phyloP scores from a whole-genome alignment of 441 rosid species.

The Lepidium campestre region DNA sequence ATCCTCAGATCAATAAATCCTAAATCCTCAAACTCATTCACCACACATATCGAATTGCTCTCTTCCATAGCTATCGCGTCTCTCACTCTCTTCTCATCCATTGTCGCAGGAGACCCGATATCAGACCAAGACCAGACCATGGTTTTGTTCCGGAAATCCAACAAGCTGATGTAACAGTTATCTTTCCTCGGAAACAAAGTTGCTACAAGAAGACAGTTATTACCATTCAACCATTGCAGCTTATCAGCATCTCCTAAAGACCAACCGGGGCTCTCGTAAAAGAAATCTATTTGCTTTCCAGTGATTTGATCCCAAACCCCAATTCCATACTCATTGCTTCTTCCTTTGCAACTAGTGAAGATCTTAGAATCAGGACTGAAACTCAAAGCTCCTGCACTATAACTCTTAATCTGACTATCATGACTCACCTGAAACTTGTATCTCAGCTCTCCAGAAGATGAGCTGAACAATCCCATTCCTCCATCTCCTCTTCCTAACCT shows the following conservation, averaged over 20 bases:
- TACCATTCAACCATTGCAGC: constrained; percentile 72
- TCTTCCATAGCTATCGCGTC: constrained; percentile 94
- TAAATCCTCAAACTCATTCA: constrained; percentile 88
- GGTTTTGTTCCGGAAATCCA: constrained; percentile 74
- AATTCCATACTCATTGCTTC: constrained; percentile 88
- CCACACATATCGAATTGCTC: constrained; percentile 72
- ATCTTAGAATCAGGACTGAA: constrained; percentile 59
- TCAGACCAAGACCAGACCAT: constrained; percentile 99
- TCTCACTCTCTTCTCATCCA: constrained; percentile 83
- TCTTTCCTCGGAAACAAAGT: constrained; percentile 93
- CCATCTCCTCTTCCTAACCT: constrained; percentile 81
- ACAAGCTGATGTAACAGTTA: constrained; percentile 83
- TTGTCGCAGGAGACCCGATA: constrained; percentile 39
- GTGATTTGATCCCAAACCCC: constrained; percentile 97
- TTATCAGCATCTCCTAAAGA: constrained; percentile 94
- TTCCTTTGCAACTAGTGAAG: constrained; percentile 82
- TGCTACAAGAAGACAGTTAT: constrained; percentile 76
- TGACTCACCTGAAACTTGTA: constrained; percentile 71
- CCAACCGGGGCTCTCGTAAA: constrained; percentile 82
- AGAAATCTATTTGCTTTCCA: constrained; percentile 80
- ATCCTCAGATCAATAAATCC: constrained; percentile 87
- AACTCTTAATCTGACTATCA: constrained; percentile 66
- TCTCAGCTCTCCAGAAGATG: constrained; percentile 64
- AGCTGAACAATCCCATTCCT: constrained; percentile 88
- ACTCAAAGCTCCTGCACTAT: constrained; percentile 80